phyloP scores from a whole-genome alignment of 441 rosid genomes.

The Pelargonium cotyledonis region DNA sequence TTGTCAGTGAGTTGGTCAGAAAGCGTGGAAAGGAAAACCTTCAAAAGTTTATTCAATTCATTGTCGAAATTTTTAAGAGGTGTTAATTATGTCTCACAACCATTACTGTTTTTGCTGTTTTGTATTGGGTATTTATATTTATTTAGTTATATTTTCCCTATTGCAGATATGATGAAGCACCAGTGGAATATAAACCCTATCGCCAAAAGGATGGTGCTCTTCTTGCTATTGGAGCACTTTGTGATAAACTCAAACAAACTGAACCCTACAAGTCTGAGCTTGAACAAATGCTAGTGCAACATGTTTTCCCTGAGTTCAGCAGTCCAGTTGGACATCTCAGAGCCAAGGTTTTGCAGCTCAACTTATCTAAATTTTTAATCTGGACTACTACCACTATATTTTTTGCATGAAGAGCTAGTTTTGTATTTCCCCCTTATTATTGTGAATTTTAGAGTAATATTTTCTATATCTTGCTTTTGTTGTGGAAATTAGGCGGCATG shows the following conservation, averaged over 20 bases:
- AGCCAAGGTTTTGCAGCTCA: constrained; percentile 60
- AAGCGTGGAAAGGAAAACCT: constrained; percentile 75
- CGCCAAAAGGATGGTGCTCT: constrained; percentile 74
- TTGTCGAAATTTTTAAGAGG: constrained; percentile 65
- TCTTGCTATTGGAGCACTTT: constrained; percentile 88
- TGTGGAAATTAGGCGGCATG: constrained; percentile 76
- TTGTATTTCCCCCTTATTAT: too few species aligned
- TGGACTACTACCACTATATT: too few species aligned
- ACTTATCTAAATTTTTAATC: too few species aligned
- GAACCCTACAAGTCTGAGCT: constrained; percentile 94
- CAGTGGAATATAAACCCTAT: constrained; percentile 45
- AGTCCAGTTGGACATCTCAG: constrained; percentile 95
- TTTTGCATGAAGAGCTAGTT: too few species aligned
- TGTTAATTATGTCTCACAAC: constrained; percentile 18
- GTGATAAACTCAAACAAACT: constrained; percentile 91
- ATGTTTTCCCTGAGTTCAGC: constrained; percentile 92
- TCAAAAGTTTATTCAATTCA: constrained; percentile 61
- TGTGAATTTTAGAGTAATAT: too few species aligned
- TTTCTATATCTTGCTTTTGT: constrained; percentile 2
- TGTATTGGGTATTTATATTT: constrained; percentile 6
- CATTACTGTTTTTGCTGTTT: background rate
- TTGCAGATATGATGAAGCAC: constrained; percentile 56
- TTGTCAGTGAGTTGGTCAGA: constrained; percentile 76
- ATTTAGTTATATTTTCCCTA: background rate
- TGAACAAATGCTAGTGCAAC: constrained; percentile 93